Evolutionary conservation across 1,284 basidiomycete species (phyloP).

Genomic region (Vanrija sp.): DNA sequence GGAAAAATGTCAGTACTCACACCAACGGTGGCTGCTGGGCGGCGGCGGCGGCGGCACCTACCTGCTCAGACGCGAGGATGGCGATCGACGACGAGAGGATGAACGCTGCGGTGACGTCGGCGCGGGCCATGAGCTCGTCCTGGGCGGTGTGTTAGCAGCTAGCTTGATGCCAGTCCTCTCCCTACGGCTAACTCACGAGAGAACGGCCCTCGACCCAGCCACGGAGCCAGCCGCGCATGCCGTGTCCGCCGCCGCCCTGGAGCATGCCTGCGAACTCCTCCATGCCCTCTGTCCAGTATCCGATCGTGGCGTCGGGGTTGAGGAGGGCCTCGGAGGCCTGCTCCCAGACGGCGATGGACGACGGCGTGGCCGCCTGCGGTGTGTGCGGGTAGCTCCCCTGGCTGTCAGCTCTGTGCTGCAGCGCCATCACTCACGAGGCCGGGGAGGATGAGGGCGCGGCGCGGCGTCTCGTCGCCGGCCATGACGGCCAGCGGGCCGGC

Average conservation of each 20-base stretch:
- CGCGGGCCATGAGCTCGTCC: constrained; percentile 46
- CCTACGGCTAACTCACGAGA: constrained; percentile 25
- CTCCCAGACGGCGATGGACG: constrained; percentile 44
- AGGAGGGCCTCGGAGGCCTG: constrained; percentile 44
- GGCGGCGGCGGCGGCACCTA: constrained; percentile 11
- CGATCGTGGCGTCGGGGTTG: constrained; percentile 40
- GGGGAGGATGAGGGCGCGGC: constrained; percentile 41
- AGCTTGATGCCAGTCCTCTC: background rate
- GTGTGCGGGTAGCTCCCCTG: constrained; percentile 49
- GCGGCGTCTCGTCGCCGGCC: constrained; percentile 4
- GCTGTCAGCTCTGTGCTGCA: background rate
- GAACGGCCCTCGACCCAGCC: constrained; percentile 46
- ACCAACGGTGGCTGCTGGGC: too few species aligned
- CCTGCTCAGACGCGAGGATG: constrained; percentile 45
- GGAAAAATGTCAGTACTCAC: background rate
- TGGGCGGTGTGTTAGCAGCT: constrained; percentile 8
- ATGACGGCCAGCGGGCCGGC: constrained; percentile 16
- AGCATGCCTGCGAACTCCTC: constrained; percentile 38
- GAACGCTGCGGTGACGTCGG: constrained; percentile 47
- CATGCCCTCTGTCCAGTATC: constrained; percentile 40
- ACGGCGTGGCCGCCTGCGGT: constrained; percentile 40
- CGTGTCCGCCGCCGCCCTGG: constrained; percentile 21
- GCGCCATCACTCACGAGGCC: constrained; percentile 38
- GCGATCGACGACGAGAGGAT: constrained; percentile 47
- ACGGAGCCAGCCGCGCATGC: constrained; percentile 40